Evolutionary conservation across 208 protist species (phyloP).

Genomic region (Trichomonas tenax): DNA sequence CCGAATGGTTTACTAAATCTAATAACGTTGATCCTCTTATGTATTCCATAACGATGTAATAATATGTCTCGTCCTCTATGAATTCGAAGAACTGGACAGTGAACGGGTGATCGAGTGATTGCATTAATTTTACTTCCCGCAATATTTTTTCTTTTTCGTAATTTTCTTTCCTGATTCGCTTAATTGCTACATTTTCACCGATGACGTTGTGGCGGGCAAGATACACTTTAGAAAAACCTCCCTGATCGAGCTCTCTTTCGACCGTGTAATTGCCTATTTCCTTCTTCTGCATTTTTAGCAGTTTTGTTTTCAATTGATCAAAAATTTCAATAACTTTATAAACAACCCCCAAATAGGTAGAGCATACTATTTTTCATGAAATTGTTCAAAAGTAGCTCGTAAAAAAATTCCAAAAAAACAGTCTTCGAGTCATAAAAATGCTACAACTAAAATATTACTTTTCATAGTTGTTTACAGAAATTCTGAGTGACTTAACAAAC

Average conservation of each 20-base stretch:
- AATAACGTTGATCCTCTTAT: not conserved
- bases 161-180: not conserved
- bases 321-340: no score
- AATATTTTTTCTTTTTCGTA: not conserved
- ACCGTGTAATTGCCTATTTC: not conserved
- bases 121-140: not conserved
- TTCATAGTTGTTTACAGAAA: no score
- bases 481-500: no score
- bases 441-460: no score
- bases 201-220: not conserved
- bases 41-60: not conserved
- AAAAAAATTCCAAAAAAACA: no score
- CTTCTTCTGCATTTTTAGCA: not conserved
- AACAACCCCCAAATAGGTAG: no score
- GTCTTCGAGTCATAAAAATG: no score
- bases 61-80: not conserved
- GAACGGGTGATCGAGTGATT: not conserved
- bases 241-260: not conserved
- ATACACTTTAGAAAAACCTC: not conserved
- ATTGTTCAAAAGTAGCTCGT: no score
- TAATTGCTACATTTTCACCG: not conserved
- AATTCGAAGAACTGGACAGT: not conserved
- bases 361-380: no score
- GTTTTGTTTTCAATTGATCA: not conserved
- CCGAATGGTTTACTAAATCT: not conserved